Evolutionary conservation across 2,329 filamentous ascomycete species (phyloP).

Genomic region (Aspergillus sclerotialis): DNA sequence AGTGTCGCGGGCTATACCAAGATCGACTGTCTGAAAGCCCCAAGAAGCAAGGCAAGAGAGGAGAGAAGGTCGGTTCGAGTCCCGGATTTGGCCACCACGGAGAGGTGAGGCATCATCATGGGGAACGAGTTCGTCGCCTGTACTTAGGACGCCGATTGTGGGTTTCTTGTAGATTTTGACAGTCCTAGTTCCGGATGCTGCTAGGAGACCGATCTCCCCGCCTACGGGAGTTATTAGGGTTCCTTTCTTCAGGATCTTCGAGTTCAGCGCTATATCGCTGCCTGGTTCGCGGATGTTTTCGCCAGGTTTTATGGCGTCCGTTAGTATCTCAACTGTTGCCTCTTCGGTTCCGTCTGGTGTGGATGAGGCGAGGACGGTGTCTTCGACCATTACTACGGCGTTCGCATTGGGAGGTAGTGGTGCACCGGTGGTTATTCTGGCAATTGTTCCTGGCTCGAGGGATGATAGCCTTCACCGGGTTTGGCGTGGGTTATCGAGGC

Average conservation of each 20-base stretch:
- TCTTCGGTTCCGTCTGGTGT: slow-evolving; percentile 81
- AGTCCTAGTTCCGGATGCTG: slow-evolving; percentile 68
- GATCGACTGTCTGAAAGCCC: slow-evolving; percentile 73
- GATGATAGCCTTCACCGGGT: slow-evolving; percentile 56
- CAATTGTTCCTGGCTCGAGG: slow-evolving; percentile 67
- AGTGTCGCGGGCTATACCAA: slow-evolving; percentile 63
- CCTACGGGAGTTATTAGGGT: slow-evolving; percentile 80
- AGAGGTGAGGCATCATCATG: slow-evolving; percentile 57
- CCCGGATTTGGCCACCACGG: slow-evolving; percentile 75
- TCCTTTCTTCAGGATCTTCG: slow-evolving; percentile 66
- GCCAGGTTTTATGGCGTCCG: slow-evolving; percentile 63
- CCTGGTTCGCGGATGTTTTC: slow-evolving; percentile 91
- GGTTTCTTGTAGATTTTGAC: slow-evolving; percentile 71
- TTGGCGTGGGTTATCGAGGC: slow-evolving; percentile 80
- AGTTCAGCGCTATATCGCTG: slow-evolving; percentile 69
- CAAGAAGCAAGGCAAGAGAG: slow-evolving; percentile 67
- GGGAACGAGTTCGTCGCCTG: slow-evolving; percentile 86
- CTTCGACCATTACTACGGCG: slow-evolving; percentile 94
- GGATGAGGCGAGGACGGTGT: slow-evolving; percentile 68
- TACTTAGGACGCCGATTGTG: slow-evolving; percentile 79
- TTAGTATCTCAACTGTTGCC: slow-evolving; percentile 77
- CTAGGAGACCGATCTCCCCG: slow-evolving; percentile 84
- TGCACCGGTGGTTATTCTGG: slow-evolving; percentile 89
- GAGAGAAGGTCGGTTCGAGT: slow-evolving; percentile 86
- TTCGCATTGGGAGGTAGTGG: slow-evolving; percentile 83